Evolutionary conservation across 2,329 filamentous ascomycete species (phyloP), one percentile per base, ranked within the genome.

Genomic region (Calcarisporium arbuscula): DNA sequence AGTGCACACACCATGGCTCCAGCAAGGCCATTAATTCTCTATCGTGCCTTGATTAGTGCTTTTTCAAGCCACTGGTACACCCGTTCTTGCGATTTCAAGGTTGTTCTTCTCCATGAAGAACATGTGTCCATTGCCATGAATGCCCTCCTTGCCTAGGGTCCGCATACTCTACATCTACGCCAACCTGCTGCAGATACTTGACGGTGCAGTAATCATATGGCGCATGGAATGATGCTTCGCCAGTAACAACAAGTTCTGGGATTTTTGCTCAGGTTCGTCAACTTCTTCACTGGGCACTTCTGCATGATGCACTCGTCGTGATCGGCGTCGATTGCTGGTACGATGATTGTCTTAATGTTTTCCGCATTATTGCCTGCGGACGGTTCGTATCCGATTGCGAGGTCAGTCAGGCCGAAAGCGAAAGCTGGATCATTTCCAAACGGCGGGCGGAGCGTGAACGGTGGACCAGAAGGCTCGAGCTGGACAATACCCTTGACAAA

Each of bases 151-250:
- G 4, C 52, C 58, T 32, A 73, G n/a, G 52, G 40, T 65, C 58
- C 42, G 70, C 50, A 50, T 61, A 61, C 34, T 68, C 60, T 2
- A 61, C 59, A 5, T 51, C 48, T 4, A 63, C 63, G 3, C 68
- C 68, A 10, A 60, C 67, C 48, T 74, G 70, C 41, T 53, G 43
- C 40, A 75, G 44, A 43, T 65, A 74, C 23, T 54, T 47, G n/a
- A 70, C 62, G 2, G 65, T 72, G 42, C 68, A 74, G 44, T 71
- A 63, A 39, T 76, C 72, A 44, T 74, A 74, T 15, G 60, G 56
- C 11, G 61, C 58, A 51, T 75, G 70, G 30, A 65, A 71, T 19
- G 63, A 67, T 8, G 70, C 66, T 44, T 74, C 67, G 10, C 58
- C 56, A 0, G 67, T 72, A 16, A 70, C 49, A 12, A 71, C 49